phyloP scores from a whole-genome alignment of 2,329 filamentous ascomycete genomes.

The Setomelanomma holmii region DNA sequence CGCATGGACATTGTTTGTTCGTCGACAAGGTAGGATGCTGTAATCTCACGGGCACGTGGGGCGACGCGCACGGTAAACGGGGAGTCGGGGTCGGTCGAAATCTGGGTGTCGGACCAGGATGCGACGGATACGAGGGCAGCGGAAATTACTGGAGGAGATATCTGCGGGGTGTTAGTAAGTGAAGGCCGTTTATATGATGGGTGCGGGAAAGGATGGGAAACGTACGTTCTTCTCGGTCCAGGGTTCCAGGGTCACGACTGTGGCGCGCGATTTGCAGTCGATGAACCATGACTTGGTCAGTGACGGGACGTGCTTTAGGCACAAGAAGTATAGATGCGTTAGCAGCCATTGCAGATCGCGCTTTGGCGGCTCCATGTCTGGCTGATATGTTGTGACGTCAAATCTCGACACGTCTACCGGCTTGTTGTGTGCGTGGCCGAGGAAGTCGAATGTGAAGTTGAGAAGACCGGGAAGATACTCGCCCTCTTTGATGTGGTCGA shows the following conservation, averaged over 20 bases:
- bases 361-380: slow-evolving; percentile 66
- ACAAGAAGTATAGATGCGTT: slow-evolving; percentile 84
- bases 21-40: slow-evolving; percentile 85
- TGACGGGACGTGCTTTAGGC: slow-evolving; percentile 76
- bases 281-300: slow-evolving; percentile 87
- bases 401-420: slow-evolving; percentile 75
- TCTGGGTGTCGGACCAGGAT: slow-evolving; percentile 65
- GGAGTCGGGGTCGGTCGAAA: slow-evolving; percentile 50
- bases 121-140: slow-evolving; percentile 72
- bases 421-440: slow-evolving; percentile 78
- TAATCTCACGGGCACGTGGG: slow-evolving; percentile 74
- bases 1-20: slow-evolving; percentile 83
- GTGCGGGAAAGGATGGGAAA: not conserved
- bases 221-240: slow-evolving; percentile 79
- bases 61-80: slow-evolving; percentile 74
- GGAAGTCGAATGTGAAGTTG: slow-evolving; percentile 81
- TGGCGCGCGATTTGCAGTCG: slow-evolving; percentile 78
- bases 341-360: slow-evolving; percentile 83
- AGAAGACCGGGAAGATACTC: slow-evolving; percentile 73
- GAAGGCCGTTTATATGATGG: too few species aligned
- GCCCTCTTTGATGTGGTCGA: slow-evolving; percentile 77
- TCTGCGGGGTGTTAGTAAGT: slow-evolving; percentile 45
- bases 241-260: slow-evolving; percentile 75
- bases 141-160: slow-evolving; percentile 73
- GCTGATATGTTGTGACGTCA: slow-evolving; percentile 70